These are phyloP conservation scores for Cryptosporidium muris DNA, from an alignment of 169 alveolate genomes.

Conservation along the genomic window DNA sequence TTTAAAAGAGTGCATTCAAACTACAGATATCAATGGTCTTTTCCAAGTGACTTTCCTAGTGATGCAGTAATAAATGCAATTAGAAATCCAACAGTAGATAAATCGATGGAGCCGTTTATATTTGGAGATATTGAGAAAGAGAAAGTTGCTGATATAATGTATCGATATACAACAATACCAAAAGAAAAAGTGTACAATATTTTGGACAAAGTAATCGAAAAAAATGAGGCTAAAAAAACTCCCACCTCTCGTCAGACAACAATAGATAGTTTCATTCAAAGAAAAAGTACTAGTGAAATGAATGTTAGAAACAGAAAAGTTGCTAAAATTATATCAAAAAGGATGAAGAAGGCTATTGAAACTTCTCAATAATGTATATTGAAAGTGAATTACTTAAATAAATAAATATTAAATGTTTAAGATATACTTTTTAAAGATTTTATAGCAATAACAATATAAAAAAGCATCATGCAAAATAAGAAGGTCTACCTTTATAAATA, in stretches of 20 bases:
- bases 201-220: constrained; percentile 25
- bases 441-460: too few relatives aligned
- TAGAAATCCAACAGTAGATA: constrained; percentile 29
- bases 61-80: constrained; percentile 41
- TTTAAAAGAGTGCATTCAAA: constrained; percentile 45
- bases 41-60: constrained; percentile 66
- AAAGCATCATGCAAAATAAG: constrained; percentile 75
- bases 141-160: constrained; percentile 2
- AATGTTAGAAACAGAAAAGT: constrained; percentile 10
- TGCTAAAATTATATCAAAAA: constrained; percentile 43
- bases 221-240: neutral
- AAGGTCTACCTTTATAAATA: constrained; percentile 81
- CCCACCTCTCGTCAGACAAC: constrained; percentile 2
- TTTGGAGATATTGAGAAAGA: constrained; percentile 47
- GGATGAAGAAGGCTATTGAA: constrained; percentile 52
- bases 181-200: constrained; percentile 23
- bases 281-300: neutral
- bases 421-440: too few relatives aligned
- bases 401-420: too few relatives aligned
- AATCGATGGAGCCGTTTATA: constrained; percentile 1
- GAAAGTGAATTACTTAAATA: neutral
- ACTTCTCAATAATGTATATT: neutral
- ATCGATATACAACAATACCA: neutral
- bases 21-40: constrained; percentile 59
- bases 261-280: constrained; percentile 19